These are phyloP conservation scores for Triglochin maritima DNA, from an alignment of 106 monocot species.

Conservation along the genomic window DNA sequence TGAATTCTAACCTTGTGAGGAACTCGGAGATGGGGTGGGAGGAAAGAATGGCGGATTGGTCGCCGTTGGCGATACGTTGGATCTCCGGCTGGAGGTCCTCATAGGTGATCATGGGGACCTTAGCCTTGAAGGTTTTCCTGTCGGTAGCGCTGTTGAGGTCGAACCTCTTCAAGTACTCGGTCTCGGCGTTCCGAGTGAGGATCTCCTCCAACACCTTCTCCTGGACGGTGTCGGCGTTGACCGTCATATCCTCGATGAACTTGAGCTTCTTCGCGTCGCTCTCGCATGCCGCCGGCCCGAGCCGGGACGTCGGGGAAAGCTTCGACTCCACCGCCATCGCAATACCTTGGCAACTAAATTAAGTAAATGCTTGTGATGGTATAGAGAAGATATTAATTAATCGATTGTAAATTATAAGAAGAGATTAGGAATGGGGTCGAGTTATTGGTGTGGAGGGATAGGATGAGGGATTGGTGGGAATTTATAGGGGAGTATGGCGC, in stretches of 20 bases:
- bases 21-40: constrained; percentile 59
- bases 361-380: too few relatives aligned
- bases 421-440: too few relatives aligned
- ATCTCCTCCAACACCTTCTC: constrained; percentile 45
- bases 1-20: constrained; percentile 49
- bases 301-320: constrained; percentile 4
- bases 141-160: constrained; percentile 25
- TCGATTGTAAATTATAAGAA: too few relatives aligned
- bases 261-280: constrained; percentile 20
- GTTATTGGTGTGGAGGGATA: too few relatives aligned
- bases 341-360: too few relatives aligned
- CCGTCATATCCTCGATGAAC: constrained; percentile 39
- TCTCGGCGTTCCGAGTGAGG: constrained; percentile 31
- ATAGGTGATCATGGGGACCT: constrained; percentile 50
- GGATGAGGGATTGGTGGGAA: too few relatives aligned
- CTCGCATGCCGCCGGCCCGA: constrained; percentile 16
- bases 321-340: constrained; percentile 16
- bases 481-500: too few relatives aligned
- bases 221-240: constrained; percentile 34
- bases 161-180: constrained; percentile 45
- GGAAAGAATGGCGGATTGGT: constrained; percentile 56
- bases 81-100: constrained; percentile 62
- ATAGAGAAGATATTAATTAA: too few relatives aligned
- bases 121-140: constrained; percentile 30
- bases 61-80: constrained; percentile 67